Conservation (phyloP, 176 grass and related monocot genomes). For the sorghum (Sorghum bicolor) region DNA sequence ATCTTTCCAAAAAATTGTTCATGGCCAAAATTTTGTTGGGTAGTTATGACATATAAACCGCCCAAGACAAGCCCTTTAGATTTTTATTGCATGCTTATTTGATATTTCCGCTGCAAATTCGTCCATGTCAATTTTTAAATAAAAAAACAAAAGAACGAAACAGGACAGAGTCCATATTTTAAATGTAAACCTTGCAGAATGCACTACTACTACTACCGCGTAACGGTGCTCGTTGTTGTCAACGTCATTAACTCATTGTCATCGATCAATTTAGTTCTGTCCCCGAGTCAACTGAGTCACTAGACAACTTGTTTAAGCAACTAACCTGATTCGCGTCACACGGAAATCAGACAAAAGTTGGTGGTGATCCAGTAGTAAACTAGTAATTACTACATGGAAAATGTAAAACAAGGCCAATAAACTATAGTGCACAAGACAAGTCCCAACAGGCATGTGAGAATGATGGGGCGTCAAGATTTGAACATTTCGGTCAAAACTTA, state of each 20-base stretch:
- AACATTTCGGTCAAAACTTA: background rate
- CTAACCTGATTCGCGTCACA: background rate
- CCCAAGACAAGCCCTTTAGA: background rate
- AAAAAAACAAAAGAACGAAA: background rate
- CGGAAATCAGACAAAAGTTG: background rate
- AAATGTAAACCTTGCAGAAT: background rate
- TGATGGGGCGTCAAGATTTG: conserved; percentile 8
- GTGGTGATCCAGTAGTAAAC: background rate
- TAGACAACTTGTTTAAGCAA: conserved; percentile 4
- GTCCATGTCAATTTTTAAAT: background rate
- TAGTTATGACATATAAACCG: too few species aligned
- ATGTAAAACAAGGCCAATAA: background rate
- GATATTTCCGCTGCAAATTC: background rate
- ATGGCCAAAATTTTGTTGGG: too few species aligned
- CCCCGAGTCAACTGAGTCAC: background rate
- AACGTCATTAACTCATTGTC: background rate
- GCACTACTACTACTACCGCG: background rate
- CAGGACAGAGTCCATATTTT: background rate
- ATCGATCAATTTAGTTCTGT: background rate
- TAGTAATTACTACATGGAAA: background rate
- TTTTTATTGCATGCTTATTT: background rate
- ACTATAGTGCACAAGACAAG: background rate
- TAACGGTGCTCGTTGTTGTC: background rate
- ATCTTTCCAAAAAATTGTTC: too few species aligned
- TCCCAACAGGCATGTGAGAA: background rate